Evolutionary conservation across 768 basidiomycete species (phyloP).

Genomic region (Pleurotus sapidus): DNA sequence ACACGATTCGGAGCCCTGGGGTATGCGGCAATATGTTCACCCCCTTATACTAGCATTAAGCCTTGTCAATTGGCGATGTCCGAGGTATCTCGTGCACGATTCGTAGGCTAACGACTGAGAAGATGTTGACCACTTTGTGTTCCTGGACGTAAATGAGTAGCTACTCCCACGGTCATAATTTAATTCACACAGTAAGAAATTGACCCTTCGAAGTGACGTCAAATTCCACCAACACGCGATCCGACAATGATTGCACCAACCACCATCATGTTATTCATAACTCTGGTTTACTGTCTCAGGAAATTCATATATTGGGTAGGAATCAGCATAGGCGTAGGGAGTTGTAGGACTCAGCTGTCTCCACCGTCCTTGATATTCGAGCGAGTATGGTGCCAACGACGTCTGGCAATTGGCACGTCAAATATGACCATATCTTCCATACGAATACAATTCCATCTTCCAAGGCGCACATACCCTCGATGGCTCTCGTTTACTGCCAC

Average conservation of each 20-base stretch:
- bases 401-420: background rate
- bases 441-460: conserved; percentile 25
- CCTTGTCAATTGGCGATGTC: no score
- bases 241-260: no score
- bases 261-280: no score
- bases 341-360: background rate
- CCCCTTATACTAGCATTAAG: no score
- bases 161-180: background rate
- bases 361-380: background rate
- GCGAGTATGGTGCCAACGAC: background rate
- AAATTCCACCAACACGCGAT: no score
- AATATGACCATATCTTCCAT: conserved; percentile 12
- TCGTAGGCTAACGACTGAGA: background rate
- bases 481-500: conserved; percentile 26
- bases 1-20: no score
- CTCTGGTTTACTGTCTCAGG: no score
- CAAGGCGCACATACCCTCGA: conserved; percentile 22
- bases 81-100: background rate
- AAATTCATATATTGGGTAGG: no score
- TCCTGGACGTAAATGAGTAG: background rate
- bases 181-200: background rate
- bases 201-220: background rate
- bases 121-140: no score
- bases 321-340: background rate
- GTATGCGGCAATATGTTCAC: no score